phyloP scores from a whole-genome alignment of 1,284 basidiomycete genomes.

The Apiotrichum gracile region DNA sequence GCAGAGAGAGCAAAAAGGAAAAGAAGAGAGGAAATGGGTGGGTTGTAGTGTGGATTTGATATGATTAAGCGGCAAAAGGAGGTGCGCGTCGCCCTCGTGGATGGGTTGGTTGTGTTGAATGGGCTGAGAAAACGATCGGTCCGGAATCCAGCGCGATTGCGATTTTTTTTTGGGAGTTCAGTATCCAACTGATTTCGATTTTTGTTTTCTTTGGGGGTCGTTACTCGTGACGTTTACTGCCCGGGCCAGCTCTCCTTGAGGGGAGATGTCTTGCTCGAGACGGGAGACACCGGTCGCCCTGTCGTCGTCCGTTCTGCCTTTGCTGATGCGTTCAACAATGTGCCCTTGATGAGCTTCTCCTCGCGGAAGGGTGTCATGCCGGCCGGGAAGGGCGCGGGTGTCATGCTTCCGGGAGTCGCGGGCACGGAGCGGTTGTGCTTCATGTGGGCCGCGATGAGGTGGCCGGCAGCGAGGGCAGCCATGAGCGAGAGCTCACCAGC shows the following conservation, averaged over 20 bases:
- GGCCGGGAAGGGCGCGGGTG: slow-evolving; percentile 25
- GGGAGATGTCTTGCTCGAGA: slow-evolving; percentile 2
- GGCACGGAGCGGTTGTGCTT: slow-evolving; percentile 46
- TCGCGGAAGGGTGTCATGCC: slow-evolving; percentile 34
- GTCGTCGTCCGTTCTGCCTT: neutral
- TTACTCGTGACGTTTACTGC: neutral
- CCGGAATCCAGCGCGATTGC: too few species aligned
- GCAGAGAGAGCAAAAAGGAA: neutral
- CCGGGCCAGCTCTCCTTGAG: slow-evolving; percentile 10
- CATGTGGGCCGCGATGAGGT: slow-evolving; percentile 82
- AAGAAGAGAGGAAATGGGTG: neutral
- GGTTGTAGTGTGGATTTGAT: neutral
- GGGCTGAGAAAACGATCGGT: too few species aligned
- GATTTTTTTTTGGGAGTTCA: too few species aligned
- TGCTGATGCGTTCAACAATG: slow-evolving; percentile 7
- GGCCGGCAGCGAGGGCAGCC: slow-evolving; percentile 83
- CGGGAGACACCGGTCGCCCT: neutral
- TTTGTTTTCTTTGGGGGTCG: neutral
- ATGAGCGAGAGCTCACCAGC: slow-evolving; percentile 87
- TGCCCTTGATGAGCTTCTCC: slow-evolving; percentile 20
- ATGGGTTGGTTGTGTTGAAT: too few species aligned
- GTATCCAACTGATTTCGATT: neutral
- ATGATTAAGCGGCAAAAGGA: neutral
- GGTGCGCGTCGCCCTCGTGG: too few species aligned
- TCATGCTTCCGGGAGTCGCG: slow-evolving; percentile 40